Percentiles rank a stretch among this genome's conserved stretches.
Evolutionary conservation across 2,329 filamentous ascomycete genomes (phyloP).

Genomic region (Trichoderma polysporum): DNA sequence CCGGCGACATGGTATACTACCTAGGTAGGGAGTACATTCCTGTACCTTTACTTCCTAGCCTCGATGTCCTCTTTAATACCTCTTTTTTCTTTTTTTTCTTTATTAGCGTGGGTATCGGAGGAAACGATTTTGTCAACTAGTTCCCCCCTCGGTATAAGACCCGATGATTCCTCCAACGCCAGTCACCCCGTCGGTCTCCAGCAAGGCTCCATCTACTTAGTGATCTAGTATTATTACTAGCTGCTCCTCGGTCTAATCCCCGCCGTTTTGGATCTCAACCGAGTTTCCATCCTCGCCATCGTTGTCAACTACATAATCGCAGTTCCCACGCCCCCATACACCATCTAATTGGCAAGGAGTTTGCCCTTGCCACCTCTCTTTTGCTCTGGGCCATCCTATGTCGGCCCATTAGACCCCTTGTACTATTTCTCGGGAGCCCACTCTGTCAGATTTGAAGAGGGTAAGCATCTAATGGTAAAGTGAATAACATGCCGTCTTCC

Average conservation of each 20-base stretch:
- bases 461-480: constrained; percentile 5
- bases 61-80: background rate
- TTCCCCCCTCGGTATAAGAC: constrained; percentile 22
- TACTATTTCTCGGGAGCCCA: constrained; percentile 4
- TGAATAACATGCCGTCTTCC: background rate
- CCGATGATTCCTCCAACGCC: constrained; percentile 19
- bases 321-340: background rate
- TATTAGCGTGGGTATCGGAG: constrained; percentile 18
- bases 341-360: constrained; percentile 2
- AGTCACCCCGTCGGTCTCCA: constrained; percentile 16
- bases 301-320: background rate
- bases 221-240: constrained; percentile 5
- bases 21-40: constrained; percentile 1
- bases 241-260: constrained; percentile 8
- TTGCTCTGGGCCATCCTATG: background rate
- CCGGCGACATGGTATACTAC: background rate
- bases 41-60: constrained; percentile 2
- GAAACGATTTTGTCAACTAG: constrained; percentile 10
- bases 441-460: constrained; percentile 15
- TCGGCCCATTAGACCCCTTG: background rate
- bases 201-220: constrained; percentile 16
- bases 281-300: constrained; percentile 5
- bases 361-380: background rate
- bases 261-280: constrained; percentile 2
- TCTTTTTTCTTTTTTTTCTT: background rate